Evolutionary conservation across 345 rosid species (phyloP).

Genomic region (Salix udensis): DNA sequence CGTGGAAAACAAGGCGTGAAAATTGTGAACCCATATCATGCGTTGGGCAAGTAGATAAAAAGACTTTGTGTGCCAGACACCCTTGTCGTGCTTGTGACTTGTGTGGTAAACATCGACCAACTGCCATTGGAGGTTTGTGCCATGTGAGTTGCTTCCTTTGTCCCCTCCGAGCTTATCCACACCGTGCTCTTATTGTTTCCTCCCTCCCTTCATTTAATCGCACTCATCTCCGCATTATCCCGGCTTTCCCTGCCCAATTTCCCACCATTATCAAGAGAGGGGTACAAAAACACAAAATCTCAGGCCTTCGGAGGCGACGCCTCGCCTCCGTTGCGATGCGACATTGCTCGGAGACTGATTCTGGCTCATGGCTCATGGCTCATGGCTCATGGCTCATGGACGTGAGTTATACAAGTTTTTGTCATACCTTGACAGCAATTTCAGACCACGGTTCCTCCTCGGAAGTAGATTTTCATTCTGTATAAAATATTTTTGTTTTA

Average conservation of each 20-base stretch:
- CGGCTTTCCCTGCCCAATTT: too few species aligned
- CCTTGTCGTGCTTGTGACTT: not conserved
- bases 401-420: too few species aligned
- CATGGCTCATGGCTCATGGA: too few species aligned
- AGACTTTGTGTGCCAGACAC: not conserved
- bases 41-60: not conserved
- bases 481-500: not conserved
- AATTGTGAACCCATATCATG: not conserved
- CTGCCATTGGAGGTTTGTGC: not conserved
- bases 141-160: not conserved
- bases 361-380: too few species aligned
- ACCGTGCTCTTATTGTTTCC: not conserved
- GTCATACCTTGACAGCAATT: too few species aligned
- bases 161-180: not conserved
- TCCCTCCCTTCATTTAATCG: not conserved
- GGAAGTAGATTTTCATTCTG: too few species aligned
- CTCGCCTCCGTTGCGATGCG: too few species aligned
- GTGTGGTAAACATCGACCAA: not conserved
- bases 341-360: too few species aligned
- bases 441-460: too few species aligned
- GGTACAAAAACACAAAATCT: too few species aligned
- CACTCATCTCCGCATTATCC: not conserved
- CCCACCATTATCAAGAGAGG: too few species aligned
- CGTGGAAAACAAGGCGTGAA: slow-evolving; percentile 2
- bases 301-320: too few species aligned